phyloP scores from a whole-genome alignment of 352 stramenopile genomes.

The Pythium oligandrum region DNA sequence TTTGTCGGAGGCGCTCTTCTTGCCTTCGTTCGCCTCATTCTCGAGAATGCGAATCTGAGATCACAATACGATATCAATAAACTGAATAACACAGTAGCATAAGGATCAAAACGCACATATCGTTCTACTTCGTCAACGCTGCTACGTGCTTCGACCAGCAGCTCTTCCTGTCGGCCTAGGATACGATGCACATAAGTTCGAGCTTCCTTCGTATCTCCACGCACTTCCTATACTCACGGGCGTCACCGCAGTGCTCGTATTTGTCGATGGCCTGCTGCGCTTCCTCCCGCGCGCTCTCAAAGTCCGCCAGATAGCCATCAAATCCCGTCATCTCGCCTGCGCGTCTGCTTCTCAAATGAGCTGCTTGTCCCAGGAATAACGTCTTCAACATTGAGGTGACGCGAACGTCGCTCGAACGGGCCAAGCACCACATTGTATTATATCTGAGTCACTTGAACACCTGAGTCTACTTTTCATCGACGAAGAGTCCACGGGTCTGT shows the following conservation, averaged over 20 bases:
- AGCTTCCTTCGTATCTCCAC: too few species aligned
- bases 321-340: constrained; percentile 21
- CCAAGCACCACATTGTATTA: constrained; percentile 1
- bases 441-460: constrained; percentile 4
- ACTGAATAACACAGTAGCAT: background rate
- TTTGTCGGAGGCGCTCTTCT: constrained; percentile 26
- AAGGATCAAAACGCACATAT: constrained; percentile 29
- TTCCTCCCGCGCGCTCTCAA: constrained; percentile 35
- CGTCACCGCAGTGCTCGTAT: constrained; percentile 25
- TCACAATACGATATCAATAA: background rate
- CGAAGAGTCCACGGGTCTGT: constrained; percentile 12
- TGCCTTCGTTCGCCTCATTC: constrained; percentile 32
- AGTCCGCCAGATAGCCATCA: constrained; percentile 56
- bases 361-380: constrained; percentile 1
- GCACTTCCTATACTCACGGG: constrained; percentile 1
- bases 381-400: constrained; percentile 2
- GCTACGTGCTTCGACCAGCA: constrained; percentile 37
- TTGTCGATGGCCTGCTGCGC: constrained; percentile 46
- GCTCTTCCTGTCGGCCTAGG: constrained; percentile 29
- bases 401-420: constrained; percentile 2
- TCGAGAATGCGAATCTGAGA: constrained; percentile 56
- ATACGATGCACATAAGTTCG: too few species aligned
- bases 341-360: background rate
- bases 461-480: constrained; percentile 10
- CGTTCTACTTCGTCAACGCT: constrained; percentile 69